Evolutionary conservation across 106 monocot genomes (phyloP).

Genomic region (Acorus calamus): DNA sequence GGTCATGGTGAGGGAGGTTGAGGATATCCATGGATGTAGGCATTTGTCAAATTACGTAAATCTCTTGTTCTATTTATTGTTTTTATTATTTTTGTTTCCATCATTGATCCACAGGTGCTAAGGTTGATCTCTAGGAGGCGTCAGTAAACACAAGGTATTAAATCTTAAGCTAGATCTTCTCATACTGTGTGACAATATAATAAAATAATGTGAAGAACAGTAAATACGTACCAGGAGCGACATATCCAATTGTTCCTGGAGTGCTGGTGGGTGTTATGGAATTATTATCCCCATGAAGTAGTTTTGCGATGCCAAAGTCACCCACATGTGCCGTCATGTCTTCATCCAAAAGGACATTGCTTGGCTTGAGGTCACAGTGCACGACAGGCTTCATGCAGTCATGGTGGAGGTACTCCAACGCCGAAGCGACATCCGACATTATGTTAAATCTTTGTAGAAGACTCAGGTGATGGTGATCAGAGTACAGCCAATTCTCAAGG

Average conservation of each 20-base stretch:
- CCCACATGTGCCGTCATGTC: conserved; percentile 8
- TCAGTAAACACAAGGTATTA: too few species aligned
- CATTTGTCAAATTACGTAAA: too few species aligned
- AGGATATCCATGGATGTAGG: too few species aligned
- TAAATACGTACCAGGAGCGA: conserved; percentile 9
- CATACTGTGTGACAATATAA: too few species aligned
- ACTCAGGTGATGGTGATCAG: background rate
- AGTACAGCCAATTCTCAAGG: conserved; percentile 19
- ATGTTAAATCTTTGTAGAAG: conserved; percentile 11
- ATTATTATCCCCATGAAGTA: conserved; percentile 1
- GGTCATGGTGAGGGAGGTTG: too few species aligned
- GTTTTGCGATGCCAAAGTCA: conserved; percentile 17
- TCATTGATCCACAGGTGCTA: too few species aligned
- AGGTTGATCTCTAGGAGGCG: too few species aligned
- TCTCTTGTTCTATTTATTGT: too few species aligned
- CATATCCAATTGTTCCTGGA: conserved; percentile 11
- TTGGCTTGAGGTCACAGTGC: conserved; percentile 1
- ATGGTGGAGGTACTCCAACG: conserved; percentile 24
- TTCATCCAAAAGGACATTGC: background rate
- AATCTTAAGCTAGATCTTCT: too few species aligned
- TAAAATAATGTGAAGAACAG: too few species aligned
- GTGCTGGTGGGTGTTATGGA: conserved; percentile 1
- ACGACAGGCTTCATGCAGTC: conserved; percentile 3
- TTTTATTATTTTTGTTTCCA: too few species aligned
- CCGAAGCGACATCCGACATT: conserved; percentile 12